Conservation (phyloP, 345 rosid species). For the Camelina hispida region DNA sequence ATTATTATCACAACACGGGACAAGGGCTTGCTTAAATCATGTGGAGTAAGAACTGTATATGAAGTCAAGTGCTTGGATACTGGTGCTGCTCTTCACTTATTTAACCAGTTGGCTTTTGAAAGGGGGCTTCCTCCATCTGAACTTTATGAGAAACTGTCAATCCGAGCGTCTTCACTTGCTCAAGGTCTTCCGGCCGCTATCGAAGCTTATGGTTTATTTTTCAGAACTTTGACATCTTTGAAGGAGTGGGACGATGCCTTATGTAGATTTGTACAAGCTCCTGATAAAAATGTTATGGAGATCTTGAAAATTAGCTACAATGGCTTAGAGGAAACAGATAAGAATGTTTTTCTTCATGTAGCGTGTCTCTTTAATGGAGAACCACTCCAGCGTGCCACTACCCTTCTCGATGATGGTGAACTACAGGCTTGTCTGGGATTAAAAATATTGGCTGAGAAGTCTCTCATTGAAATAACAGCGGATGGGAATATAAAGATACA, state of each 20-base stretch:
- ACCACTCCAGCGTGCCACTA: background rate
- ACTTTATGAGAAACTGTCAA: background rate
- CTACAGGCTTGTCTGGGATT: slow-evolving; percentile 12
- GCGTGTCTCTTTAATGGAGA: slow-evolving; percentile 30
- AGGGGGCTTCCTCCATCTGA: slow-evolving; percentile 5
- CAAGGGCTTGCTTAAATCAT: background rate
- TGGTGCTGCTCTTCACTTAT: slow-evolving; percentile 7
- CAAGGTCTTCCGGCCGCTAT: slow-evolving; percentile 42
- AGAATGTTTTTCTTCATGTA: slow-evolving; percentile 22
- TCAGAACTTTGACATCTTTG: background rate
- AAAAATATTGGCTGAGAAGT: slow-evolving; percentile 9
- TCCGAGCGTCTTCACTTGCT: slow-evolving; percentile 7
- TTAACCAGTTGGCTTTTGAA: slow-evolving; percentile 10
- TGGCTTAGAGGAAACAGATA: slow-evolving; percentile 8
- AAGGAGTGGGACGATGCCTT: slow-evolving; percentile 27
- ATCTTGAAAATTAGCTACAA: slow-evolving; percentile 17
- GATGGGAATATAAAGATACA: slow-evolving; percentile 17
- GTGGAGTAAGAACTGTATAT: background rate
- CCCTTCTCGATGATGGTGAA: slow-evolving; percentile 13
- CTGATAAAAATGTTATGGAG: background rate
- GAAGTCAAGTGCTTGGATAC: slow-evolving; percentile 16
- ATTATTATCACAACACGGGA: slow-evolving; percentile 32
- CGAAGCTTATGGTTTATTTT: slow-evolving; percentile 30
- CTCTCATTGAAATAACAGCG: slow-evolving; percentile 22
- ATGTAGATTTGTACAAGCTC: background rate